Base-by-base conservation (phyloP, 306 rosid genomes). In the Cyamopsis tetragonoloba region DNA sequence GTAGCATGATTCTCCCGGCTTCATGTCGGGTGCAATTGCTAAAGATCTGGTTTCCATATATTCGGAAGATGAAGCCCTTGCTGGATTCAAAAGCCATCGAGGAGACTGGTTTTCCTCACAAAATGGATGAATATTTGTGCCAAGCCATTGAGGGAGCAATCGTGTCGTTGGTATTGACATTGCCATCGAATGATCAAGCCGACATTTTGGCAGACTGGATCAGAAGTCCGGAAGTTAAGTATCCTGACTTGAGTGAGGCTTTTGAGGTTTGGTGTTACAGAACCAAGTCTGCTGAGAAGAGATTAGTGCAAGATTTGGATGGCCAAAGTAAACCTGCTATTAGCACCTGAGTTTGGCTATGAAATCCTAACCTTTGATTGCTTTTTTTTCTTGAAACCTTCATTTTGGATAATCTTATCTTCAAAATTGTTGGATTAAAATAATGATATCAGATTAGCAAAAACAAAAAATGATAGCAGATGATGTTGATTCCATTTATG, bases 191-290 rank as follows among this genome's bases (percentile, higher is more conserved):
- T 60, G 95, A 93, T 77, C 99, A 93, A 80, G 97, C 99, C 1
- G 96, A 87, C 30, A 93, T 90, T 80, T 76, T 93, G 26, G 90
- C 87, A 18, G 96, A 90, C 10, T 93, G 99, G 99, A 86, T 90
- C 66, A 81, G 47, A 65, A 68, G 75, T 0, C 70, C 82, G 71
- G 85, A 88, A 74, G 77, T 84, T 43, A 86, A 61, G 64, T 89
- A 82, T 79, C 98, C 96, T 0, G 95, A 92, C 66, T 70, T 89
- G 85, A 89, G 84, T 0, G 98, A 92, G 80, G 98, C 95, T 43
- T 87, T 92, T 8, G 98, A 92, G 84, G 83, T 92, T 22, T 92
- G 98, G 98, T 92, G 92, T 85, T 92, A 83, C 62, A 84, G 98
- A 80, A 85, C 86, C 53, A 92, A 89, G 79, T 87, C 96, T 56